Percentiles rank a stretch among this genome's conserved stretches.
Evolutionary conservation across 2,329 filamentous ascomycete genomes (phyloP).

Genomic region (Botrytis byssoidea): DNA sequence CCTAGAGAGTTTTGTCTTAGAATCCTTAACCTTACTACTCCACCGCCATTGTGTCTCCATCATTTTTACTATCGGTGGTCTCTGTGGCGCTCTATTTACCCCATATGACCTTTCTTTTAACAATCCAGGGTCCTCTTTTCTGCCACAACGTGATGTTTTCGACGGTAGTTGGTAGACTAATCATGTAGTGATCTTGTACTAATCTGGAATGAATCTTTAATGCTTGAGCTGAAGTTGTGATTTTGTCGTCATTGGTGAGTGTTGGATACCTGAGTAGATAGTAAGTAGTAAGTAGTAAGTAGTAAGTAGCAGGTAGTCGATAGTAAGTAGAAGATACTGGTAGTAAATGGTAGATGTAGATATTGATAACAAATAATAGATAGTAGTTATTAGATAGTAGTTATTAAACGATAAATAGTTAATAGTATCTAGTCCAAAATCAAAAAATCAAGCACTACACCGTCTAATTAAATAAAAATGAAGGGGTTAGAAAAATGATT

Average conservation of each 20-base stretch:
- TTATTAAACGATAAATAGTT: not conserved
- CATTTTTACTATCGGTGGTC: not conserved
- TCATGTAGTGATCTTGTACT: not conserved
- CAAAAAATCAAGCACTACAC: not conserved
- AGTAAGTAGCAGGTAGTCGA: not conserved
- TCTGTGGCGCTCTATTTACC: constrained; percentile 1
- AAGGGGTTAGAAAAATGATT: not conserved
- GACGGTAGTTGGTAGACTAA: not conserved
- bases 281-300: not conserved
- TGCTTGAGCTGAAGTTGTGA: not conserved
- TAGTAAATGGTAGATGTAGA: not conserved
- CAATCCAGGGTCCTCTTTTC: constrained; percentile 5
- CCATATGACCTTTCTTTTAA: constrained; percentile 4
- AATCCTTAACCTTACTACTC: not conserved
- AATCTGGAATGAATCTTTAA: not conserved
- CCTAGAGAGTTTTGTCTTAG: not conserved
- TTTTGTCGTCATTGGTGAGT: not conserved
- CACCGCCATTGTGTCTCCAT: constrained; percentile 9
- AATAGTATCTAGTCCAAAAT: not conserved
- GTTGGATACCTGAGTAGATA: not conserved
- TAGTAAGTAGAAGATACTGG: not conserved
- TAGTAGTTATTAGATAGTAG: not conserved
- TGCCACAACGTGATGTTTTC: not conserved
- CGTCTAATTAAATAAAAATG: not conserved
- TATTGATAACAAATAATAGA: too few relatives aligned